Percentiles rank a stretch among this genome's conserved stretches.
These are phyloP conservation scores for Quercus bicolor DNA, from an alignment of 306 rosid species.

Conservation along the genomic window DNA sequence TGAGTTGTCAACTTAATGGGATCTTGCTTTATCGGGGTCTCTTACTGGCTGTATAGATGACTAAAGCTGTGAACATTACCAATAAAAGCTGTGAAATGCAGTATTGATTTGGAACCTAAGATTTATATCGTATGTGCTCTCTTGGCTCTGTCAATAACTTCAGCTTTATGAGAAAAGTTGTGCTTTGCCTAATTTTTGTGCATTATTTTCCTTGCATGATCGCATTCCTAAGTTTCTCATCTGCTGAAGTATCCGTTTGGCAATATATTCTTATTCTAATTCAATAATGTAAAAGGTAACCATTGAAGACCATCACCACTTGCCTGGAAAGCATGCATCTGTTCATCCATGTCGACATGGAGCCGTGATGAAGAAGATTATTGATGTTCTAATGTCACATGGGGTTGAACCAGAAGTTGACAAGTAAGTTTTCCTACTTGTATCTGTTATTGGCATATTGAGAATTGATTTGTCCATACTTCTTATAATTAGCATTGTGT, in stretches of 20 bases:
- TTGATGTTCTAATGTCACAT: slow-evolving; percentile 86
- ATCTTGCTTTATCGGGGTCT: too few relatives aligned
- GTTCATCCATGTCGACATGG: slow-evolving; percentile 97
- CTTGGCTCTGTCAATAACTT: too few relatives aligned
- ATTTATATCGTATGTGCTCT: too few relatives aligned
- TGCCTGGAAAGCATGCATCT: slow-evolving; percentile 96
- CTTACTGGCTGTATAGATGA: too few relatives aligned
- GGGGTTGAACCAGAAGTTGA: slow-evolving; percentile 99
- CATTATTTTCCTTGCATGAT: background rate
- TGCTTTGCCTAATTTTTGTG: too few relatives aligned
- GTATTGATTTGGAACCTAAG: too few relatives aligned
- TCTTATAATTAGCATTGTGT: background rate
- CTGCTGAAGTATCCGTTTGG: background rate
- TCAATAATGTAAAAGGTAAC: slow-evolving; percentile 55
- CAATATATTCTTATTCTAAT: background rate
- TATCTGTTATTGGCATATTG: background rate
- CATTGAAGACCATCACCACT: slow-evolving; percentile 89
- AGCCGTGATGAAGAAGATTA: slow-evolving; percentile 94
- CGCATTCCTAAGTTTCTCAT: background rate
- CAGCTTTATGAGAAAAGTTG: too few relatives aligned
- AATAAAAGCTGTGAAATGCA: too few relatives aligned
- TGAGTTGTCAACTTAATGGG: too few relatives aligned
- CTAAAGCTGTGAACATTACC: too few relatives aligned
- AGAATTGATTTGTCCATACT: background rate
- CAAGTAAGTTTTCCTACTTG: slow-evolving; percentile 41